Evolutionary conservation across 106 monocot genomes (phyloP).

Genomic region (Vanilla planifolia): DNA sequence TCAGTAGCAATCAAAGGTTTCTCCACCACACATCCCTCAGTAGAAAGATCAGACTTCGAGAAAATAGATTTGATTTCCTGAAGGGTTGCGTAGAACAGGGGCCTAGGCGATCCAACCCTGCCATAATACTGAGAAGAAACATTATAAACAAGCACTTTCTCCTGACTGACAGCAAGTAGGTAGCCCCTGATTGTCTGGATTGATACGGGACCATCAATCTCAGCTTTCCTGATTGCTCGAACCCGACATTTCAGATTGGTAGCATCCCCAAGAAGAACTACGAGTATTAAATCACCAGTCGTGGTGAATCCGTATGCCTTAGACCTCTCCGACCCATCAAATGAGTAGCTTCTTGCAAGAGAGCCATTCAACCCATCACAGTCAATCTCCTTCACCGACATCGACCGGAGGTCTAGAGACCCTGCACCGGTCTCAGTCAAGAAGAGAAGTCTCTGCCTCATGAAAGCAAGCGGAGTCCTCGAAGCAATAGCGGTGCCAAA

Average conservation of each 20-base stretch:
- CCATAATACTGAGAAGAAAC: conserved; percentile 80
- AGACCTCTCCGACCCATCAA: conserved; percentile 59
- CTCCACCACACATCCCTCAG: conserved; percentile 10
- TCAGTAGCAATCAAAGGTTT: conserved; percentile 67
- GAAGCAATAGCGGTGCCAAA: conserved; percentile 61
- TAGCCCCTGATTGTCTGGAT: conserved; percentile 77
- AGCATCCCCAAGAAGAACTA: conserved; percentile 59
- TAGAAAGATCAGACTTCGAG: conserved; percentile 15
- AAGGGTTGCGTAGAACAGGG: conserved; percentile 53
- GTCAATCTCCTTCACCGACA: conserved; percentile 57
- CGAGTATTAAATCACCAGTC: conserved; percentile 54
- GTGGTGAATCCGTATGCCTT: conserved; percentile 91
- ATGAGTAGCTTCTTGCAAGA: conserved; percentile 43
- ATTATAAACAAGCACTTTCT: conserved; percentile 70
- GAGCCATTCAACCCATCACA: conserved; percentile 91
- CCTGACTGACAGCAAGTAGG: conserved; percentile 45
- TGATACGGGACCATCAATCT: conserved; percentile 53
- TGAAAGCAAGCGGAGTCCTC: conserved; percentile 54
- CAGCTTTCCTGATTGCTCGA: conserved; percentile 50
- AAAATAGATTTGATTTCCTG: conserved; percentile 64
- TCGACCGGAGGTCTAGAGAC: conserved; percentile 70
- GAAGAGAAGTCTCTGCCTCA: conserved; percentile 72
- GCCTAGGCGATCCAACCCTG: conserved; percentile 57
- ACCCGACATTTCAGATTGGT: conserved; percentile 80
- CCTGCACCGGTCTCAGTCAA: conserved; percentile 79